Base-by-base conservation (phyloP, 768 basidiomycete genomes). In the Lactarius sp. region DNA sequence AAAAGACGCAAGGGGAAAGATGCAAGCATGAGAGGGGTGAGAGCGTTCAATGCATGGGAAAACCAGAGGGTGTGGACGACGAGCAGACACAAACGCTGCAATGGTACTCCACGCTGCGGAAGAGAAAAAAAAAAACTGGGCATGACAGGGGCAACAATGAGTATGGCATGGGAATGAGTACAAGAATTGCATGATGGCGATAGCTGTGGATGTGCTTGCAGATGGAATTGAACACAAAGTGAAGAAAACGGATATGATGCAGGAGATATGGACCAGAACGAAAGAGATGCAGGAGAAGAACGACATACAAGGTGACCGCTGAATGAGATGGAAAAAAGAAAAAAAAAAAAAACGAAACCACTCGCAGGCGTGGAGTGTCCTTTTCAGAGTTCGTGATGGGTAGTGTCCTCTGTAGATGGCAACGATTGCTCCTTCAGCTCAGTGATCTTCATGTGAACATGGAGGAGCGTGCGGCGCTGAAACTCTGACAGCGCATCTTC, bases 381-480 rank as follows among this genome's bases (percentile, higher is more conserved):
- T 20, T 56, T 54, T 62, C 36, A 65, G 59, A 65, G 64, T 44
- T 47, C 54, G 36, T 65, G 64, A 37, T 56, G 64, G 27, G 22
- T 34, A 56, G 42, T 22, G 54, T 65, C 64, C 53, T 60, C 64
- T 34, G 8, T 27, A 51, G 64, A 36, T 39, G 59, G 16, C 49
- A 65, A 52, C 33, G 59, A 54, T 33, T 65, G 64, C 10, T 52
- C 64, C 51, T 67, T 66, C 52, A 65, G 37, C 47, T 56, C 52
- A n/a, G 63, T 27, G 44, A 67, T 66, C 59, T 62, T 66, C 66
- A 61, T 63, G 37, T 60, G 78, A 42, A 77, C 75, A 66, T 83
- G 81, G 69, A 85, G 84, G 61, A 86, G 75, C 20, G 78, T 79
- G 42, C 64, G 59, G 56, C 73, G 76, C 72, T 84, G 85, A 69